A percentile compares a stretch with the other conserved stretches of the same genome.
phyloP scores from a whole-genome alignment of 331 rosid genomes.

The Acacia concinna region DNA sequence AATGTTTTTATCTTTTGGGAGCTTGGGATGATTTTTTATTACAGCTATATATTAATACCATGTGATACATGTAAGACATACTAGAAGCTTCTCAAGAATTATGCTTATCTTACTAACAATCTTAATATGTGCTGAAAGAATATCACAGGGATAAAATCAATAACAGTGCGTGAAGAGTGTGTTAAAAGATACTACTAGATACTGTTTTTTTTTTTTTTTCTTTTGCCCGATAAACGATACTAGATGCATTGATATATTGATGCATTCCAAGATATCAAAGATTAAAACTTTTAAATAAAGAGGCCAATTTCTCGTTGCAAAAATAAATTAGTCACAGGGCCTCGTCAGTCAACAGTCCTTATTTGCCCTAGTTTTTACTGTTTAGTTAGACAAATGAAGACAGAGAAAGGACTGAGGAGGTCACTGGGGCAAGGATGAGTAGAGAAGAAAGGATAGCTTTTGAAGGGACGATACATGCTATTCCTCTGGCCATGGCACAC shows the following conservation, averaged over 20 bases:
- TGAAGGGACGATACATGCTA: conserved; percentile 20
- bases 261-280: not conserved
- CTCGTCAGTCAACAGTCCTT: not conserved
- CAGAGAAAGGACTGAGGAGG: not conserved
- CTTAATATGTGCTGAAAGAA: not conserved
- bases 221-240: too few relatives aligned
- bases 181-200: not conserved
- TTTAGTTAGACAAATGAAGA: not conserved
- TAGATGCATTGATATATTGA: not conserved
- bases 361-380: not conserved
- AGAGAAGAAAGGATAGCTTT: not conserved
- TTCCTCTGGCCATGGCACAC: conserved; percentile 76
- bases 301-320: not conserved
- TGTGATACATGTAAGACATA: not conserved
- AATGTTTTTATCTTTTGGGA: not conserved
- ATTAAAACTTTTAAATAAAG: not conserved
- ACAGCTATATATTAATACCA: not conserved
- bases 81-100: not conserved
- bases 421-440: not conserved
- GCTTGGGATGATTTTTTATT: not conserved
- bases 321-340: not conserved
- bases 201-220: too few relatives aligned
- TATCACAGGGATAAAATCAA: too few relatives aligned
- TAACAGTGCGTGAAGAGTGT: not conserved
- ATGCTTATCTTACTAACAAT: not conserved